Conservation (phyloP, 805 yeast species). For the Wickerhamomyces sydowiorum region DNA sequence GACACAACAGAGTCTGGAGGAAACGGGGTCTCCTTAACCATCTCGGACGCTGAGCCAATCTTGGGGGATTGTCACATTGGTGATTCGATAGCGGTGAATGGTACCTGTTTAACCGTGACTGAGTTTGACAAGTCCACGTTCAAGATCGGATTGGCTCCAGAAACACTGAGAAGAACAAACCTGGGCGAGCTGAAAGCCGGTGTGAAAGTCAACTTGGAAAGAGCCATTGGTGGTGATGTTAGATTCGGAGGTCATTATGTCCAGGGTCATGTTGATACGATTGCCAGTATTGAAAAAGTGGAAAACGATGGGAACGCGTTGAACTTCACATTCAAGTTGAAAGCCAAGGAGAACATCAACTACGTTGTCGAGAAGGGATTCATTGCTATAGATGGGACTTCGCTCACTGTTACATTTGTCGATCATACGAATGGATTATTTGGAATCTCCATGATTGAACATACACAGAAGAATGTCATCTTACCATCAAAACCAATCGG, state of each 20-base stretch:
- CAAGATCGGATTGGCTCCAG: slow-evolving; percentile 91
- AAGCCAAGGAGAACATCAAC: slow-evolving; percentile 51
- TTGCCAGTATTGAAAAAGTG: slow-evolving; percentile 55
- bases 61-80: slow-evolving; percentile 84
- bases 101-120: slow-evolving; percentile 88
- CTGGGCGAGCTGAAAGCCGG: slow-evolving; percentile 57
- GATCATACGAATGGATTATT: slow-evolving; percentile 53
- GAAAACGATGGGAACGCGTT: slow-evolving; percentile 71
- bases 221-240: slow-evolving; percentile 79
- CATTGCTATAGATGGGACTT: slow-evolving; percentile 87
- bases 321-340: slow-evolving; percentile 64
- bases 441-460: slow-evolving; percentile 85
- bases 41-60: slow-evolving; percentile 55
- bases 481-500: slow-evolving; percentile 62
- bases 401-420: slow-evolving; percentile 81
- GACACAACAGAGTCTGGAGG: slow-evolving; percentile 58
- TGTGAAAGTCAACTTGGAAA: slow-evolving; percentile 73
- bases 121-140: slow-evolving; percentile 58
- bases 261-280: slow-evolving; percentile 95
- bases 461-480: slow-evolving; percentile 79
- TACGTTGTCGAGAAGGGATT: slow-evolving; percentile 95
- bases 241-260: slow-evolving; percentile 97
- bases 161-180: slow-evolving; percentile 78
- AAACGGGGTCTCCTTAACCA: slow-evolving; percentile 66
- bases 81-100: slow-evolving; percentile 88